These are phyloP conservation scores for Diplodia scrobiculata DNA, from an alignment of 2,329 filamentous ascomycete species.

Conservation along the genomic window DNA sequence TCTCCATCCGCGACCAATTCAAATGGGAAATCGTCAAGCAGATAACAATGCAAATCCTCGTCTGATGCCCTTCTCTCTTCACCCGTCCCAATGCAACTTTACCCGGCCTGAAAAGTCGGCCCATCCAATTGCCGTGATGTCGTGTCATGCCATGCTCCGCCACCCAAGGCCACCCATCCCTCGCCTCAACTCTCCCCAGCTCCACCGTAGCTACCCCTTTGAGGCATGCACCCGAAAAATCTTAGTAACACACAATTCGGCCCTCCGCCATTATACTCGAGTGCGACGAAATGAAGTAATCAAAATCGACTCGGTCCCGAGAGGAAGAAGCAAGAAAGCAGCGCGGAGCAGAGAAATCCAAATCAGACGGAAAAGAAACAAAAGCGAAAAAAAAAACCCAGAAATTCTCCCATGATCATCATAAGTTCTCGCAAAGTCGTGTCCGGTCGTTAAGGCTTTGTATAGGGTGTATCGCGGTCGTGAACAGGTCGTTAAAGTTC, in stretches of 20 bases:
- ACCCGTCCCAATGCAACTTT: background rate
- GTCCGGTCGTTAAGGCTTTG: slow-evolving; percentile 23
- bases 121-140: background rate
- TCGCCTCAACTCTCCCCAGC: background rate
- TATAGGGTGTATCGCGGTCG: slow-evolving; percentile 24
- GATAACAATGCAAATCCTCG: slow-evolving; percentile 2
- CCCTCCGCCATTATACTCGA: slow-evolving; percentile 17
- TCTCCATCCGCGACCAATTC: slow-evolving; percentile 6
- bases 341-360: background rate
- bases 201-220: background rate
- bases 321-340: background rate
- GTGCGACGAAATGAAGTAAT: slow-evolving; percentile 18
- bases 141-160: background rate
- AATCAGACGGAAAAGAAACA: background rate
- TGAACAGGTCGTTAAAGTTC: slow-evolving; percentile 25
- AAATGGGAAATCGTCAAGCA: background rate
- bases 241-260: slow-evolving; percentile 11
- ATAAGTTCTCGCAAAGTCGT: slow-evolving; percentile 19
- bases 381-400: background rate
- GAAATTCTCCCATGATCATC: slow-evolving; percentile 17
- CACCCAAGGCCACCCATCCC: too few species aligned
- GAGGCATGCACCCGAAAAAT: background rate
- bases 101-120: background rate
- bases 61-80: background rate
- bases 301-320: background rate